Conservation (phyloP, 148 eudicot species). For the Amaranthus hypochondriacus region DNA sequence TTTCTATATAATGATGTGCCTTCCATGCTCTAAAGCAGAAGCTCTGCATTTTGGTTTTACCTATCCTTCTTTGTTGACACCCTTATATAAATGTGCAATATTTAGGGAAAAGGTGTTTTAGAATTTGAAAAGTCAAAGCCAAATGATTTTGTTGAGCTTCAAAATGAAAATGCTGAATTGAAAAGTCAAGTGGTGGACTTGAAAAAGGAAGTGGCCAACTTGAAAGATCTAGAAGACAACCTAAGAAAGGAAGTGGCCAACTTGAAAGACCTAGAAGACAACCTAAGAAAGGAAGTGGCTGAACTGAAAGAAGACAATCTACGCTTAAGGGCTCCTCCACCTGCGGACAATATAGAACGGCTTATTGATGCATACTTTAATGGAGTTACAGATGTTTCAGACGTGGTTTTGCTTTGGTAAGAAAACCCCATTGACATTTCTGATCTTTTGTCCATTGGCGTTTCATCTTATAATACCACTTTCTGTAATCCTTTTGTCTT, state of each 20-base stretch:
- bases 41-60: neutral
- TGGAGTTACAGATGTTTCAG: slow-evolving; percentile 4
- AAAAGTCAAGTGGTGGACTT: slow-evolving; percentile 19
- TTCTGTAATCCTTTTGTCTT: neutral
- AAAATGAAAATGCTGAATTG: slow-evolving; percentile 26
- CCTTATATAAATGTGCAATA: neutral
- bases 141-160: slow-evolving; percentile 20
- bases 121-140: slow-evolving; percentile 16
- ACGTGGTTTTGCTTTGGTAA: neutral
- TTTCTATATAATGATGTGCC: neutral
- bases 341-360: slow-evolving; percentile 26
- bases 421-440: neutral
- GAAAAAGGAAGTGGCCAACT: too few species aligned
- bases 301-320: slow-evolving; percentile 31
- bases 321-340: slow-evolving; percentile 4
- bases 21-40: neutral
- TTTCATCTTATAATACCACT: neutral
- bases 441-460: neutral
- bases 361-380: slow-evolving; percentile 8
- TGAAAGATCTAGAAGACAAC: neutral
- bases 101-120: slow-evolving; percentile 20
- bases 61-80: neutral
- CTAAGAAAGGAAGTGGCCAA: too few species aligned
- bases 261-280: neutral
- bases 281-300: slow-evolving; percentile 32